These are phyloP conservation scores for Endotrypanum monterogeii DNA, from an alignment of 208 protist genomes.

Conservation along the genomic window DNA sequence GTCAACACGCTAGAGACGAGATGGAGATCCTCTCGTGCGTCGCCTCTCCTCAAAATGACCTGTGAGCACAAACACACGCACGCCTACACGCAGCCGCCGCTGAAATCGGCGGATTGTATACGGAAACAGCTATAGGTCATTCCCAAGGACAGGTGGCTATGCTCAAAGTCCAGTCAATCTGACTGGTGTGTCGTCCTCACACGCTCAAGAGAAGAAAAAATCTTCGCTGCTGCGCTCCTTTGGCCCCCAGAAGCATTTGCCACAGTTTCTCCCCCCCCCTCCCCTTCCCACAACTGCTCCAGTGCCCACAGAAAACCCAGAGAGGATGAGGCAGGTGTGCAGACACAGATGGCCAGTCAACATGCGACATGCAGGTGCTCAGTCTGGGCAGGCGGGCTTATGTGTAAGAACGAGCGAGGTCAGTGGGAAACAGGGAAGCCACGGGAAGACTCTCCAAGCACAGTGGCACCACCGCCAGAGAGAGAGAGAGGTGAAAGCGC, in stretches of 20 bases:
- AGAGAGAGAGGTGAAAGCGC: constrained; percentile 11
- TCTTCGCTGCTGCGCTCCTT: no score
- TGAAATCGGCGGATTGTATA: no score
- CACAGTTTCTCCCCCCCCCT: no score
- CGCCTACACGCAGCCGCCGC: not conserved
- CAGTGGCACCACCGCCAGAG: not conserved
- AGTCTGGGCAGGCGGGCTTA: not conserved
- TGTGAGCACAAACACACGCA: not conserved
- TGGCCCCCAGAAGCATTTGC: no score
- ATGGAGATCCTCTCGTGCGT: not conserved
- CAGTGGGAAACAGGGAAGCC: not conserved
- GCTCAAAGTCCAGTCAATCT: not conserved
- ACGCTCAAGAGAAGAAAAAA: not conserved
- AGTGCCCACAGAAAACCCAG: no score
- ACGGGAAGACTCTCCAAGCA: not conserved
- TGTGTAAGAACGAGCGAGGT: constrained; percentile 6
- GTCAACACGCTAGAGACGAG: not conserved
- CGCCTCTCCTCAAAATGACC: not conserved
- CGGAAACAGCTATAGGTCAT: no score
- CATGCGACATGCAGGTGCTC: not conserved
- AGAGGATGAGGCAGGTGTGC: not conserved
- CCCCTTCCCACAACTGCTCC: no score
- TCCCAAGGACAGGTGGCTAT: no score
- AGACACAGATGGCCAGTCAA: not conserved
- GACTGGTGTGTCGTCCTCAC: not conserved